Conservation (phyloP, 164 flowering plant genomes). For the Chimonanthus salicifolius region DNA sequence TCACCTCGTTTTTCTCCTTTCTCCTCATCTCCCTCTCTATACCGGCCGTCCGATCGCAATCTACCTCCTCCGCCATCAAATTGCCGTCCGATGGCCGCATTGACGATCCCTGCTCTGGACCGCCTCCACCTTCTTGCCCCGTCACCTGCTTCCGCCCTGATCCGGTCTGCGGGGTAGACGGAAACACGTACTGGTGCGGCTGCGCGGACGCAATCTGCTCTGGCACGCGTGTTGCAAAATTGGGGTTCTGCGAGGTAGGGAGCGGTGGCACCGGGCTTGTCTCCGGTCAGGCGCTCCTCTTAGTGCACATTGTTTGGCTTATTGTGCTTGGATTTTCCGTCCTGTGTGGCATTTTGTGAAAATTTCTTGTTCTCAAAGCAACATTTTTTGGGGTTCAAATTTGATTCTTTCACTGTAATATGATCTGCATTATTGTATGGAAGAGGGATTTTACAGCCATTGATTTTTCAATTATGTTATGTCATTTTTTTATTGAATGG, state of each 20-base stretch:
- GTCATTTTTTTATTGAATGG: too few species aligned
- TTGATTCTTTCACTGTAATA: not conserved
- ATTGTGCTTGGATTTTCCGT: constrained; percentile 44
- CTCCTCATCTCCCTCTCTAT: constrained; percentile 4
- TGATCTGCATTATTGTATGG: not conserved
- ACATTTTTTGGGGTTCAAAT: not conserved
- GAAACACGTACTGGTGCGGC: constrained; percentile 80
- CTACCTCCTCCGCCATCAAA: constrained; percentile 2
- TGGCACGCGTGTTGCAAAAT: constrained; percentile 41
- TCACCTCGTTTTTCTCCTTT: not conserved
- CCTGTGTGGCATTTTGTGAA: constrained; percentile 17
- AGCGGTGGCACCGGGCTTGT: constrained; percentile 39
- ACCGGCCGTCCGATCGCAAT: constrained; percentile 7
- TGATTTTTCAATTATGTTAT: not conserved
- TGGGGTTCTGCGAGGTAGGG: constrained; percentile 56
- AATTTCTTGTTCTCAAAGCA: not conserved
- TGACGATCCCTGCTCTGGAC: constrained; percentile 16
- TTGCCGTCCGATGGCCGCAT: constrained; percentile 14
- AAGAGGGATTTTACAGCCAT: not conserved
- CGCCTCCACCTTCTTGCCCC: constrained; percentile 35
- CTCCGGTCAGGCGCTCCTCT: constrained; percentile 50
- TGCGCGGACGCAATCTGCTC: constrained; percentile 56
- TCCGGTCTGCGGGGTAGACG: constrained; percentile 67
- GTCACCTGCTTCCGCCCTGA: constrained; percentile 59
- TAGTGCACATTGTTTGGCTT: constrained; percentile 65